phyloP scores from a whole-genome alignment of 768 basidiomycete genomes.

The Tulasnella sp. region DNA sequence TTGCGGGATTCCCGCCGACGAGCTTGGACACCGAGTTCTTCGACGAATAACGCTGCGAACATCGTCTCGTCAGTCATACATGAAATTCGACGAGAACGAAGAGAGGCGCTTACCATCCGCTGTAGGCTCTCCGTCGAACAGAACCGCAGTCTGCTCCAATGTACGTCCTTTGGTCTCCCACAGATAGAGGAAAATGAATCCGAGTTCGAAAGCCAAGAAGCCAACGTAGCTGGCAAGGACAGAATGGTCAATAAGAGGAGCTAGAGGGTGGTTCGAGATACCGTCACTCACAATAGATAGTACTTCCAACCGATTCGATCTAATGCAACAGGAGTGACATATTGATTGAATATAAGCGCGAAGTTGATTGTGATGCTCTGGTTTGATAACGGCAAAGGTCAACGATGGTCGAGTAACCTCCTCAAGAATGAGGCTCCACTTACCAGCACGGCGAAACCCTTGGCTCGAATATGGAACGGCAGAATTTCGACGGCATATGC shows the following conservation, averaged over 20 bases:
- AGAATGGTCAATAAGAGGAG: neutral
- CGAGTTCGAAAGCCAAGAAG: constrained; percentile 26
- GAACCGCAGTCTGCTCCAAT: constrained; percentile 34
- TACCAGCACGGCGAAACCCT: constrained; percentile 72
- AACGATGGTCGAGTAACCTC: neutral
- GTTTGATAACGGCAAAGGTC: neutral
- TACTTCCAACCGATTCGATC: constrained; percentile 67
- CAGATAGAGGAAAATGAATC: neutral
- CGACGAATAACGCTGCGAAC: neutral
- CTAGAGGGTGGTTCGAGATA: neutral
- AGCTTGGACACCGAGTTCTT: neutral
- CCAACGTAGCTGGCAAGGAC: constrained; percentile 21
- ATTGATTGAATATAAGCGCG: constrained; percentile 85
- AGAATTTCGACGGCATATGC: constrained; percentile 86
- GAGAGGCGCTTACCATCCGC: neutral
- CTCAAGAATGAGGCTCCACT: neutral
- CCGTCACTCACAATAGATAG: constrained; percentile 48
- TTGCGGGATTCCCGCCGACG: neutral
- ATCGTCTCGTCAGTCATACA: neutral
- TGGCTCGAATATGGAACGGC: constrained; percentile 76
- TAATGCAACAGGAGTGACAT: constrained; percentile 78
- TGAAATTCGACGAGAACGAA: neutral
- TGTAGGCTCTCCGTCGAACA: constrained; percentile 33
- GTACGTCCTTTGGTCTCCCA: constrained; percentile 34
- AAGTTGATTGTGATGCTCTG: constrained; percentile 65